Base-by-base conservation (phyloP, 83 land plant genomes). In the Thuja plicata region DNA sequence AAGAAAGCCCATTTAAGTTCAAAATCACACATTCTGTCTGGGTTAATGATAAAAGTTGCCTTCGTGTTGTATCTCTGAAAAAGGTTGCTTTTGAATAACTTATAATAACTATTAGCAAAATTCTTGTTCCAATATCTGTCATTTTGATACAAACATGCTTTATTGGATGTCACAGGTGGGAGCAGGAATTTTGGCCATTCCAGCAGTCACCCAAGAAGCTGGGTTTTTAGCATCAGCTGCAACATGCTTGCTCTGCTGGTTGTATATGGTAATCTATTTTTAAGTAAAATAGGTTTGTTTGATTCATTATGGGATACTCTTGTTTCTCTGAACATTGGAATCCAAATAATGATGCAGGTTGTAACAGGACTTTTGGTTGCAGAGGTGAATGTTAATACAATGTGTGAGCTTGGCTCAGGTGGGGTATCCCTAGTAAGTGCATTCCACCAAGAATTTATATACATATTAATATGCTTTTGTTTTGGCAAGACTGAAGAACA, bases 341-440 rank as follows among this genome's bases (percentile, higher is more conserved):
- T 52, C 38, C 11, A 80, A 35, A 32, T 11, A 55, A 52, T 19
- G 12, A 48, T 91, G 94, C 93, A 98, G 99, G 99, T 96, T 84
- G 96, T 92, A 73, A 97, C 97, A 87, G 99, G 99, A 57, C 89
- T 98, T 90, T 93, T 98, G 34, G 91, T 98, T 87, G 99, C 99
- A 84, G 99, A 98, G 91, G 99, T 98, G 38, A 98, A 98, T 90
- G 96, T 98, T 34, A 98, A 93, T 82, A 98, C 99, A 38, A 98
- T 98, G 99, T 98, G 99, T 86, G 99, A 98, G 87, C 93, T 98
- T 66, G 99, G 99, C 54, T 98, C 99, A 77, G 99, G 99, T 62
- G 99, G 99, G 48, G 99, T 98, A 50, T 98, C 99, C 84, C 87
- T 98, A 90, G 99, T 98, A 95, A 81, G 86, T 87, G 45, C 62